These are phyloP conservation scores for Venturia asperata DNA, from an alignment of 2,329 filamentous ascomycete genomes.

Conservation along the genomic window DNA sequence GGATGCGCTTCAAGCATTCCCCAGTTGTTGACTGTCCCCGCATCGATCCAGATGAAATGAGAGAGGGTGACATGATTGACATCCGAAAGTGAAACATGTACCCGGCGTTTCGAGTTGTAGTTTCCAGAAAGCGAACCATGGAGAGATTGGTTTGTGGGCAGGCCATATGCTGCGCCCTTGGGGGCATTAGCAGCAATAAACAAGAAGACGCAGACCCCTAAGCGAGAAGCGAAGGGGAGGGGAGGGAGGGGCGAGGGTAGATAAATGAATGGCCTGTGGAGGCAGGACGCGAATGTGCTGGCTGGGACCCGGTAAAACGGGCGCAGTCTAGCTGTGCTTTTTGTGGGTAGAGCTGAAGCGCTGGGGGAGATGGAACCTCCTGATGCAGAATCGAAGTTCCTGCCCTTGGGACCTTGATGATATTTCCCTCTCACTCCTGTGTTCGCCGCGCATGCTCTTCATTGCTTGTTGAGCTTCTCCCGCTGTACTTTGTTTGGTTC, in stretches of 20 bases:
- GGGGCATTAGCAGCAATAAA: too few species aligned
- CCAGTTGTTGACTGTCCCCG: neutral
- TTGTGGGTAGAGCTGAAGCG: neutral
- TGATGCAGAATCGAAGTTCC: neutral
- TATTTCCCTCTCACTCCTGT: neutral
- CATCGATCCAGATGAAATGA: neutral
- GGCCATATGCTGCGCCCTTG: neutral
- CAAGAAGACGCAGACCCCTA: neutral
- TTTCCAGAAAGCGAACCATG: neutral
- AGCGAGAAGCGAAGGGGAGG: neutral
- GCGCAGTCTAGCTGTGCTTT: neutral
- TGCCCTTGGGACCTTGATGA: neutral
- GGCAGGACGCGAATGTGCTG: neutral
- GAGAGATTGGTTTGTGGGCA: neutral
- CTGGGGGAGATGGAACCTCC: neutral
- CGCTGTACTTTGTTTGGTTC: neutral
- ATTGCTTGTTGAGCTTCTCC: neutral
- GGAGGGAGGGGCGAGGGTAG: neutral
- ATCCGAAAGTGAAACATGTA: neutral
- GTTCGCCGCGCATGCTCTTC: neutral
- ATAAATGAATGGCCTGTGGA: neutral
- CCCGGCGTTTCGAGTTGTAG: neutral
- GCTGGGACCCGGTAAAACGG: neutral
- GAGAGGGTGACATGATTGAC: neutral
- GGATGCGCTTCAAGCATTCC: conserved; percentile 7